Conservation (phyloP, 441 rosid species). For the Viola pubescens region DNA sequence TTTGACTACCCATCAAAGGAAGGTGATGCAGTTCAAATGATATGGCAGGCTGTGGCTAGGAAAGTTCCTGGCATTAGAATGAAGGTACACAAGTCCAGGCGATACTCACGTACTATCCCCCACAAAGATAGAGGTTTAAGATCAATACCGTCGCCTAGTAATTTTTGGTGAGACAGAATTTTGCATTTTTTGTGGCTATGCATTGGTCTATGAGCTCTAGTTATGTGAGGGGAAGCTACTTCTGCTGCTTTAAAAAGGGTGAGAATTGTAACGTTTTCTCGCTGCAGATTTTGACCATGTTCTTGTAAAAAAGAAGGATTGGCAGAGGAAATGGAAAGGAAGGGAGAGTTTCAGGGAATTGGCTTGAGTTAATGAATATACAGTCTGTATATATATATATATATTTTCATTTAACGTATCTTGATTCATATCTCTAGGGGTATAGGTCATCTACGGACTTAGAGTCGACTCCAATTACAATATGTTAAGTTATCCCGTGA, state of each 20-base stretch:
- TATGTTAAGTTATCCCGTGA: too few relatives aligned
- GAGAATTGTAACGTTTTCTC: slow-evolving; percentile 13
- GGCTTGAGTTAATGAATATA: too few relatives aligned
- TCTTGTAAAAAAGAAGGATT: slow-evolving; percentile 10
- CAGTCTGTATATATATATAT: too few relatives aligned
- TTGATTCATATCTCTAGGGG: too few relatives aligned
- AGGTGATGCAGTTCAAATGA: slow-evolving; percentile 90
- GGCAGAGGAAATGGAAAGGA: not conserved
- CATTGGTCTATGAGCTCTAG: slow-evolving; percentile 8
- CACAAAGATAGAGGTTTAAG: slow-evolving; percentile 17
- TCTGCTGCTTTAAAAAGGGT: slow-evolving; percentile 11
- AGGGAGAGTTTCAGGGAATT: too few relatives aligned
- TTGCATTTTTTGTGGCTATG: slow-evolving; percentile 9
- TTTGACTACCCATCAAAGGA: slow-evolving; percentile 64
- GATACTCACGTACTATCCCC: slow-evolving; percentile 32
- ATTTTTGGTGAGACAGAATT: slow-evolving; percentile 41
- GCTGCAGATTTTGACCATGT: slow-evolving; percentile 17
- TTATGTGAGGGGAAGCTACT: not conserved
- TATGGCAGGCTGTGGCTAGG: slow-evolving; percentile 81
- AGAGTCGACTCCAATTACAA: too few relatives aligned
- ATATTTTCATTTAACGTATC: too few relatives aligned
- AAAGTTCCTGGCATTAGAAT: slow-evolving; percentile 56
- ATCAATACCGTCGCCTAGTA: slow-evolving; percentile 33
- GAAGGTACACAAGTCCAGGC: slow-evolving; percentile 56
- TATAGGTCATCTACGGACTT: too few relatives aligned